A percentile compares a stretch with the other conserved stretches of the same genome.
Evolutionary conservation across 2,329 filamentous ascomycete species (phyloP).

Genomic region (Coccinonectria pachysandricola): DNA sequence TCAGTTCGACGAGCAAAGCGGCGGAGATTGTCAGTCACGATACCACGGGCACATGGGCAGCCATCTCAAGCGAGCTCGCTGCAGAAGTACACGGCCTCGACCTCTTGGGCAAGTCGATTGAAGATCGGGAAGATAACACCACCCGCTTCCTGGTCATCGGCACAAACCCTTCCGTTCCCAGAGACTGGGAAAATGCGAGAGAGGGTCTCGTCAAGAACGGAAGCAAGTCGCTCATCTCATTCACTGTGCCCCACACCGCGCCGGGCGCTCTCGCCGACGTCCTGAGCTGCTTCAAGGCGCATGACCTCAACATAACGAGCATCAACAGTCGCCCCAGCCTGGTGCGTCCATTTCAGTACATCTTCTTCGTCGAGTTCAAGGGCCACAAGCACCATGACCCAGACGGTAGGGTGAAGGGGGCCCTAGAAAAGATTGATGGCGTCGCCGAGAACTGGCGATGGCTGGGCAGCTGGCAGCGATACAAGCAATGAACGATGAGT

Average conservation of each 20-base stretch:
- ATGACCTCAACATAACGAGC: conserved; percentile 73
- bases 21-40: conserved; percentile 64
- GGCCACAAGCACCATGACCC: conserved; percentile 44
- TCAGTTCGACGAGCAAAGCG: conserved; percentile 74
- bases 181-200: conserved; percentile 17
- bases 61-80: conserved; percentile 68
- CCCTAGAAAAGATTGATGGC: conserved; percentile 45
- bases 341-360: conserved; percentile 70
- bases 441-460: conserved; percentile 56
- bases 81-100: conserved; percentile 58
- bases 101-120: conserved; percentile 58
- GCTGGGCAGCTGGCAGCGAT: conserved; percentile 56
- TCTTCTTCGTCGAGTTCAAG: conserved; percentile 89
- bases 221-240: conserved; percentile 68
- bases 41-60: conserved; percentile 52
- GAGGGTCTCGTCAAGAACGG: conserved; percentile 16
- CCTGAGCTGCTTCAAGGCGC: conserved; percentile 64
- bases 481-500: no score
- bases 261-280: conserved; percentile 79
- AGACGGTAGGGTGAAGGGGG: conserved; percentile 47
- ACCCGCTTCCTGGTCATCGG: conserved; percentile 67
- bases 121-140: conserved; percentile 66
- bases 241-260: conserved; percentile 66
- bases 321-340: conserved; percentile 81
- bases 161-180: conserved; percentile 19